Evolutionary conservation across 257 asterid species (phyloP), one percentile per base, ranked within the genome.

Genomic region (Salvia hispanica): DNA sequence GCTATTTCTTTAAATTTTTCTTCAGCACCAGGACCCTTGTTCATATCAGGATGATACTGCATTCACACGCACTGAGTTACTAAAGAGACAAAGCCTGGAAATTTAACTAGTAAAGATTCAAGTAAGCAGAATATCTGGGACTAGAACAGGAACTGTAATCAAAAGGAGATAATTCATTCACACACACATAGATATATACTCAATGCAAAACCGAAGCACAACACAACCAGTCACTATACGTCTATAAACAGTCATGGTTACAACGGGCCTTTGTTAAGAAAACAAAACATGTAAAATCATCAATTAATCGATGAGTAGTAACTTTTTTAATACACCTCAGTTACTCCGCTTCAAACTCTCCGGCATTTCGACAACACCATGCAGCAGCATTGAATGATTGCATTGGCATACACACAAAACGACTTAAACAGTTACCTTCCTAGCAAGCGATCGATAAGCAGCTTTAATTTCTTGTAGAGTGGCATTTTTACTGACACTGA

Each of bases 41-140:
- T 88, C 96, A 85, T 82, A 80, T 94, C 99, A 66, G 97, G 99
- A 81, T 94, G 99, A 83, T 85, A 91, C 99, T 94, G 87, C 79
- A 78, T 43, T 71, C 76, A 70, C 5, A 18, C 6, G 37, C 59
- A 73, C 28, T 45, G 60, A 62, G 43, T 72, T 58, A 37, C 6
- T 44, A 54, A 8, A 54, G 31, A 66, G 2, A 0, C 31, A 25
- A 25, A 25, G 31, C 31, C 12, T 37, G 61, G 47, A 16, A 37
- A 15, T 44, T 55, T 57, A 66, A 40, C 58, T 8, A 39, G 15
- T 14, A 7, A 14, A 62, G 28, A 57, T 37, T 31, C 9, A 65
- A 40, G 48, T 12, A 44, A 70, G 57, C 60, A 71, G 46, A 62
- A 71, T 33, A 42, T 42, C 14, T 25, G n/a, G 46, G 52, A 55